phyloP scores from a whole-genome alignment of 2,329 filamentous ascomycete genomes.

The Cladobotryum protrusum region DNA sequence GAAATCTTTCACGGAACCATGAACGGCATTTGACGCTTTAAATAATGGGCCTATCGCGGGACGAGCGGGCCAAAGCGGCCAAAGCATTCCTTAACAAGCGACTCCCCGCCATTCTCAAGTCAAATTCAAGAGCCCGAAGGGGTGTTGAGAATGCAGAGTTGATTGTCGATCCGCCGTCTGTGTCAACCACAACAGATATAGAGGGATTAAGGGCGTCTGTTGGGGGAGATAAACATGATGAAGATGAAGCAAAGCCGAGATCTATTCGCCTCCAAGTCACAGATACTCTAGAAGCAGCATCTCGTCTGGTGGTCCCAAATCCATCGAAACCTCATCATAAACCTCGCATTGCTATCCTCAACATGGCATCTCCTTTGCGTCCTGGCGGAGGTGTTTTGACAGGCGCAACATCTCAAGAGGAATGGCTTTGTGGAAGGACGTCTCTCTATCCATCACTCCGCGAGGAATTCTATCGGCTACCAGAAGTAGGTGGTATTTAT shows the following conservation, averaged over 20 bases:
- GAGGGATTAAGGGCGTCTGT: no score
- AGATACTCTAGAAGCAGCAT: conserved; percentile 50
- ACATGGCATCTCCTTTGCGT: conserved; percentile 57
- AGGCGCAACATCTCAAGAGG: conserved; percentile 56
- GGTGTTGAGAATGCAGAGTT: conserved; percentile 49
- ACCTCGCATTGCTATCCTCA: conserved; percentile 46
- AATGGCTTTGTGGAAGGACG: conserved; percentile 54
- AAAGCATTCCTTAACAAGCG: conserved; percentile 52
- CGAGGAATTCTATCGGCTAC: conserved; percentile 54
- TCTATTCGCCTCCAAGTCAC: conserved; percentile 38
- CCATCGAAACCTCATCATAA: background rate
- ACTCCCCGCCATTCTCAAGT: conserved; percentile 49
- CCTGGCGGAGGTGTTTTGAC: conserved; percentile 56
- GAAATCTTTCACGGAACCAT: background rate
- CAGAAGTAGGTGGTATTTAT: conserved; percentile 50
- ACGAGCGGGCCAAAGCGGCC: conserved; percentile 48
- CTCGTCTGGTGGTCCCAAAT: background rate
- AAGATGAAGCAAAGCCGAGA: background rate
- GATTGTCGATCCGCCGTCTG: conserved; percentile 26
- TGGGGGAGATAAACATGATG: background rate
- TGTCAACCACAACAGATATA: no score
- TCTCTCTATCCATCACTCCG: conserved; percentile 53
- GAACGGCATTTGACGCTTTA: background rate
- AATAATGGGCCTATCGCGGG: conserved; percentile 7
- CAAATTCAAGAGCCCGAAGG: conserved; percentile 47